Evolutionary conservation across 1,284 basidiomycete species (phyloP), one percentile per base, ranked within the genome.

Genomic region (Cystobasidium sp.): DNA sequence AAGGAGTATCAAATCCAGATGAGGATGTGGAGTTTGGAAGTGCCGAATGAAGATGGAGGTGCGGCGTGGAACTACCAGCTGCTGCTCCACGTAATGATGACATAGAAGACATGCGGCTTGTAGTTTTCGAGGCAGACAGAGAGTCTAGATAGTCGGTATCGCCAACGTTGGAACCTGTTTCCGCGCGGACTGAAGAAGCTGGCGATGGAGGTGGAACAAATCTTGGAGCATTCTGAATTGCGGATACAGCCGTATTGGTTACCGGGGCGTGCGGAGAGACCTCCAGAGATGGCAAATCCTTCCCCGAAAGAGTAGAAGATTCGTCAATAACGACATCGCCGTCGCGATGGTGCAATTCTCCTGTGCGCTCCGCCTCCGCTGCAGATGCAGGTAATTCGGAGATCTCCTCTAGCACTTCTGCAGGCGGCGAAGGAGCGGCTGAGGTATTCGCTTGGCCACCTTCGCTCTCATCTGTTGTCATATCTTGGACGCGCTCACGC

Each of bases 181-280:
- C 75, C 6, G 75, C 75, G 7, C 61, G 61, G 1, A 75, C 58
- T 2, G 75, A 75, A 14, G 68, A 72, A 3, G 75, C 75, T n/a
- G 75, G 75, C 10, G 75, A 75, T 31, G 75, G 75, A 31, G 74
- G 68, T 41, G 69, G 75, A 18, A 75, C 37, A 58, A 72, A 47
- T 37, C 52, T 16, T 4, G 61, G 51, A 10, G 52, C 62, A 46
- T 63, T 37, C 47, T 65, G 56, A 7, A 75, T 53, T 10, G 62
- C 64, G 39, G 69, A 69, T 8, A 75, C 47, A 7, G 71, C 69
- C 9, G 69, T 63, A 7, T 46, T 44, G 5, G 70, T 73, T 6
- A 73, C 52, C 6, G 56, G 66, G 8, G 53, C 49, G 20, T 55
- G 61, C 3, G 70, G 52, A 7, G 74, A 68, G 16, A 56, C 31